Evolutionary conservation across 202 grass and related monocot species (phyloP).

Genomic region (Panicum virgatum): DNA sequence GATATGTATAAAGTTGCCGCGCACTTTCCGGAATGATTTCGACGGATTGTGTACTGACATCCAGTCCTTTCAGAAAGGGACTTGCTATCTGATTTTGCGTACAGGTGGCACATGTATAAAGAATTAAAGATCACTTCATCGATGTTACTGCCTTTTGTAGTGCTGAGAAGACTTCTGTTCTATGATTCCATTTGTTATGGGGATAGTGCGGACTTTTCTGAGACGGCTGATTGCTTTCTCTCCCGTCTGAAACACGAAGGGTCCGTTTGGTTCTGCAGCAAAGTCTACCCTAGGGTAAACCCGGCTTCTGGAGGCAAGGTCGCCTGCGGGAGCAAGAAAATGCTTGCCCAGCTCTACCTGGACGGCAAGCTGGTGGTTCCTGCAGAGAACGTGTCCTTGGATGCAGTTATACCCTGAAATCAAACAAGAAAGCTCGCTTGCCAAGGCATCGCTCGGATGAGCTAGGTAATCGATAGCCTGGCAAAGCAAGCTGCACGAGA

Average conservation of each 20-base stretch:
- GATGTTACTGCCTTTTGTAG: conserved; percentile 16
- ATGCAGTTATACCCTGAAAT: background rate
- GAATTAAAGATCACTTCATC: background rate
- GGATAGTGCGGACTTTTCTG: conserved; percentile 4
- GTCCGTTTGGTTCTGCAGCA: too few species aligned
- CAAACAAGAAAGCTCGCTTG: too few species aligned
- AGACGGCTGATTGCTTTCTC: conserved; percentile 6
- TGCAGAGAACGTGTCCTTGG: background rate
- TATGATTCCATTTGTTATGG: background rate
- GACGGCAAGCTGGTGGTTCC: background rate
- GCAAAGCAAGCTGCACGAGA: too few species aligned
- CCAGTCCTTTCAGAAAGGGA: conserved; percentile 36
- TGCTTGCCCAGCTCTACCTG: background rate
- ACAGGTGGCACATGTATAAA: conserved; percentile 31
- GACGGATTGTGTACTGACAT: conserved; percentile 12
- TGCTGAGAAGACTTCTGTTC: background rate
- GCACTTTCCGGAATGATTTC: conserved; percentile 26
- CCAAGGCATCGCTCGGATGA: too few species aligned
- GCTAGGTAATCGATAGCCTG: too few species aligned
- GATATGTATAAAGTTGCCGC: conserved; percentile 23
- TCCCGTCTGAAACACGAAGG: background rate
- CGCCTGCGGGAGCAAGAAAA: background rate
- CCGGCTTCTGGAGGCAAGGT: background rate
- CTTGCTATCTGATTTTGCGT: background rate
- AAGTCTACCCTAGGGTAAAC: too few species aligned